Base-by-base conservation (phyloP, 805 yeast genomes). In the Groenewaldozyma salmanticensis region DNA sequence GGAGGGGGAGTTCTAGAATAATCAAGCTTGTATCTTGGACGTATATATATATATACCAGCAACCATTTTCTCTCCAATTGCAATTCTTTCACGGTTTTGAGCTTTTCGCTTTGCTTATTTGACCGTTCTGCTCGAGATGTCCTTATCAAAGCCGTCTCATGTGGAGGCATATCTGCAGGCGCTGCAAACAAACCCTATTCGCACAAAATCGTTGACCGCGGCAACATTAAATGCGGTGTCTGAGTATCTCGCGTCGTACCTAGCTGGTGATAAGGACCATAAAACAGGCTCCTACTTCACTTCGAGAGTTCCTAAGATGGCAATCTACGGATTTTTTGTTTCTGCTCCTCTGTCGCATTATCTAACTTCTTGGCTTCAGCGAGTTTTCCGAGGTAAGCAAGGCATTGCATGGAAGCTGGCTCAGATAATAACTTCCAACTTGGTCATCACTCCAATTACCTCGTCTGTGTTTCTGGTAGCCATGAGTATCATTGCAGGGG, bases 401-500 rank as follows among this genome's bases (percentile, higher is more conserved):
- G 55, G 59, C 19, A 27, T 53, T 9, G 41, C 38, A 18, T 52
- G 55, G 50, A 61, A 60, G 46, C 36, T 61, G 37, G 44, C 43
- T 5, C 66, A 64, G 51, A 63, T 64, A 39, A 45, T 63, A 27
- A 58, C 60, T 2, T 51, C 63, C 13, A 62, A 61, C 43, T 38
- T 61, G 36, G 18, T 54, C 11, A 53, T 60, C 18, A 54, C 59
- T 19, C 68, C 68, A 19, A 57, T 63, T 35, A 45, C 48, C 27
- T 46, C 52, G 43, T 41, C 58, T 4, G 57, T 55, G 18, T 60
- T 59, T 45, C 40, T 64, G 37, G 37, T 52, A 9, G 56, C 48
- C 43, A 64, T 64, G 67, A 44, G 61, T 16, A 43, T 63, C 11
- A 47, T 64, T 31, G 59, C 67, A 21, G 66, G 67, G 3, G 65